Evolutionary conservation across 1,284 basidiomycete species (phyloP), one percentile per base, ranked within the genome.

Genomic region (Ganoderma sinense): DNA sequence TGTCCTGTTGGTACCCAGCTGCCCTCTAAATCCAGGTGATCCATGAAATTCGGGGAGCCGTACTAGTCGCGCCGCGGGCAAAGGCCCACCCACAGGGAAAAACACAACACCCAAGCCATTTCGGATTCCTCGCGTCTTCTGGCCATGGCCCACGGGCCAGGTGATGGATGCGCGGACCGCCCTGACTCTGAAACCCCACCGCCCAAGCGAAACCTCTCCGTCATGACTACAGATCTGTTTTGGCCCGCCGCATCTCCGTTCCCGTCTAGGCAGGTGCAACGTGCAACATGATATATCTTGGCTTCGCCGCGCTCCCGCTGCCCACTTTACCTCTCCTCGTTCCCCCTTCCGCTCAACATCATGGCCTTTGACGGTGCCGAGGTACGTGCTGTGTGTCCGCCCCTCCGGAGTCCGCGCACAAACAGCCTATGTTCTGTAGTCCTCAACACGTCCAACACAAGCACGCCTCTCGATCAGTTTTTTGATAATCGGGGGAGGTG

Each of bases 401-500:
- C 43, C 18, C 39, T 20, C 53, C 26, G 36, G 23, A 41, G n/a
- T 7, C 16, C 26, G 41, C 20, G 23, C 18, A 5, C 41, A 7
- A n/a, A 45, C 2, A 20, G 7, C 2, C 41, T 63, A 0, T 43
- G 39, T 26, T 5, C 23, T 29, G 13, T 41, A 68, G 68, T 67
- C 68, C 23, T 66, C 64, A 10, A 59, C 23, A 40, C 20, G 56
- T 16, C 72, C 48, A 59, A 71, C 41, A 65, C 79, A 78, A 51
- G 72, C 79, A 39, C 65, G 72, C n/a, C 75, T 84, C 41, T 60
- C 79, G 20, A 80, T 88, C 51, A 76, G 83, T 62, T 87, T 88
- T 69, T 33, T 86, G 26, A 77, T 89, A 41, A 75, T 89, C 40
- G 88, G 88, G 33, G 88, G 84, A 11, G 86, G 87, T 75, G 31